Conservation (phyloP, 768 basidiomycete genomes). For the Clavaria fumosa region DNA sequence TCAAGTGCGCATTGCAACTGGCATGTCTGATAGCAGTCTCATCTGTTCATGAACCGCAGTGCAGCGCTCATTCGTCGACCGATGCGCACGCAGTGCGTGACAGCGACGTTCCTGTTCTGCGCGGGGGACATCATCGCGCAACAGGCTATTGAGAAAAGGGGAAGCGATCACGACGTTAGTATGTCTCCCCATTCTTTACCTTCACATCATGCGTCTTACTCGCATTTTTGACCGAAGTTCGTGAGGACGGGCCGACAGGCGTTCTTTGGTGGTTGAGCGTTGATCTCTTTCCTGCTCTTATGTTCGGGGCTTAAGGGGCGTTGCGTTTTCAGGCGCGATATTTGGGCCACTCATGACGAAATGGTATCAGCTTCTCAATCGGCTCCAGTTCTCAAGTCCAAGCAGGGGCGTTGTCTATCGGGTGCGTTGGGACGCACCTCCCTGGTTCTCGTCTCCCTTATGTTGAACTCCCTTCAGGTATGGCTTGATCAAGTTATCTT, state of each 20-base stretch:
- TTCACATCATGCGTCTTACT: neutral
- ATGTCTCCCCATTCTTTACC: neutral
- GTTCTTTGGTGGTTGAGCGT: constrained; percentile 51
- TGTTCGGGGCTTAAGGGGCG: neutral
- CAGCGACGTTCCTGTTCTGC: constrained; percentile 55
- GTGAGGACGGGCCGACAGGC: constrained; percentile 46
- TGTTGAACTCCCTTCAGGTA: constrained; percentile 30
- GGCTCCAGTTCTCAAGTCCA: constrained; percentile 51
- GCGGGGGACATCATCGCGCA: constrained; percentile 75
- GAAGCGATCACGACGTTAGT: constrained; percentile 60
- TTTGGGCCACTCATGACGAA: constrained; percentile 74
- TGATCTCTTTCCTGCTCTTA: neutral
- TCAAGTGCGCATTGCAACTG: no score
- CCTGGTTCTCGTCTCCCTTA: neutral
- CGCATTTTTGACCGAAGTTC: constrained; percentile 23
- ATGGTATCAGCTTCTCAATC: constrained; percentile 65
- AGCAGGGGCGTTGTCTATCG: constrained; percentile 44
- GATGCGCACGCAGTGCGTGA: constrained; percentile 44
- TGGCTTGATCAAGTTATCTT: constrained; percentile 70
- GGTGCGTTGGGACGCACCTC: constrained; percentile 23
- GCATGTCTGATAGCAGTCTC: no score
- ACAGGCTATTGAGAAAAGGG: constrained; percentile 63
- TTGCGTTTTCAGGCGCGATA: constrained; percentile 31
- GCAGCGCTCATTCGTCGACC: constrained; percentile 45
- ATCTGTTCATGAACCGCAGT: no score